Conservation (phyloP, 2,329 filamentous ascomycete genomes). For the Stachybotrys chlorohalonatus region DNA sequence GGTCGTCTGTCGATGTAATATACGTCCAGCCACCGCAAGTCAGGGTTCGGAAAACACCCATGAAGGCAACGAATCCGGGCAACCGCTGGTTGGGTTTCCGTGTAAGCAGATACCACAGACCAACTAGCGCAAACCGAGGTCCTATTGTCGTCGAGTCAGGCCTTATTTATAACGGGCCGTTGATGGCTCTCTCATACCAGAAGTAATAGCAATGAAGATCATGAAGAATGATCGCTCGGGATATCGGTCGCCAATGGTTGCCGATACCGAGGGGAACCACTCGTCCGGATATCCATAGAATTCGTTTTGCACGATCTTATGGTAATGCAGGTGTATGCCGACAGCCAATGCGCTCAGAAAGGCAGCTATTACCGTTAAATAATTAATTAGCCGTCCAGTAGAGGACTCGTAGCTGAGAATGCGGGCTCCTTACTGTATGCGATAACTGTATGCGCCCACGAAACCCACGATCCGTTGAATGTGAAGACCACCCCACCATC, state of each 20-base stretch:
- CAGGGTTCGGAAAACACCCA: slow-evolving; percentile 79
- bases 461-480: slow-evolving; percentile 84
- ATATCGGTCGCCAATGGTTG: slow-evolving; percentile 95
- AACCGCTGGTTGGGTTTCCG: slow-evolving; percentile 64
- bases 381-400: slow-evolving; percentile 8
- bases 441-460: slow-evolving; percentile 74
- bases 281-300: slow-evolving; percentile 90
- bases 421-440: slow-evolving; percentile 59
- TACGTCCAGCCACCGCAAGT: slow-evolving; percentile 98
- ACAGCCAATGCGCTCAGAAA: slow-evolving; percentile 81
- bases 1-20: slow-evolving; percentile 94
- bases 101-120: slow-evolving; percentile 85
- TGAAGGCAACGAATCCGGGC: slow-evolving; percentile 70
- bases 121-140: slow-evolving; percentile 83
- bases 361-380: slow-evolving; percentile 45
- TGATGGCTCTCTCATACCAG: slow-evolving; percentile 43
- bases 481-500: slow-evolving; percentile 48
- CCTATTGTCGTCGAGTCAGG: slow-evolving; percentile 37
- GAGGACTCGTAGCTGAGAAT: not conserved
- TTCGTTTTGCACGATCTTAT: slow-evolving; percentile 97
- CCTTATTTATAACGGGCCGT: not conserved
- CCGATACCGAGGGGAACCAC: slow-evolving; percentile 94
- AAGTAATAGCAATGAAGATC: slow-evolving; percentile 94
- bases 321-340: slow-evolving; percentile 76
- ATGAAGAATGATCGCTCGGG: slow-evolving; percentile 96